phyloP scores from a whole-genome alignment of 805 yeast species.

The Candida tammaniensis region DNA sequence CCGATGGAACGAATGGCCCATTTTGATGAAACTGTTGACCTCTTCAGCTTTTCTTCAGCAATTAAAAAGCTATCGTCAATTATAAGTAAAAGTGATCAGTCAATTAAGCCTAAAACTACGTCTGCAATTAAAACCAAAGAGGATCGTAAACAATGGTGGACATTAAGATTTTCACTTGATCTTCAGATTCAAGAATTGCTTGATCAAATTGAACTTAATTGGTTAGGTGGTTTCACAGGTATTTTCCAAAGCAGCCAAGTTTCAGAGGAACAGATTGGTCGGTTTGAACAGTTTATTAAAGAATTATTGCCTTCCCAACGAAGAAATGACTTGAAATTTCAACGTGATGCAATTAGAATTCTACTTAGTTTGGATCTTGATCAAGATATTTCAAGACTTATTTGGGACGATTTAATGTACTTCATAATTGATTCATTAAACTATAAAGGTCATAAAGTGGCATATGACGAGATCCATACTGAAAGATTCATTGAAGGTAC shows the following conservation, averaged over 20 bases:
- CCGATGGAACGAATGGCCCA: constrained; percentile 52
- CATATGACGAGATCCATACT: constrained; percentile 64
- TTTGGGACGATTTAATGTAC: constrained; percentile 56
- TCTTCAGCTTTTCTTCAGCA: constrained; percentile 43
- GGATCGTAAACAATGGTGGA: constrained; percentile 79
- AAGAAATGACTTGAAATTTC: not conserved
- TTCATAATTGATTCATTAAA: constrained; percentile 59
- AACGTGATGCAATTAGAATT: not conserved
- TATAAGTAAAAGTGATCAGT: constrained; percentile 57
- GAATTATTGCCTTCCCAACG: too few species aligned
- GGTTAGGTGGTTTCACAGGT: constrained; percentile 79
- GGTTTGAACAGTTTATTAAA: not conserved
- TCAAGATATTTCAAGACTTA: not conserved
- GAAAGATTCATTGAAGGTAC: constrained; percentile 53
- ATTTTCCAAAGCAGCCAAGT: constrained; percentile 41
- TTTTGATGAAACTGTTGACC: not conserved
- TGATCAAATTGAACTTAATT: constrained; percentile 52
- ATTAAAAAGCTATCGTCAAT: constrained; percentile 33
- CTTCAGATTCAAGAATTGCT: constrained; percentile 51
- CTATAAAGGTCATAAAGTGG: constrained; percentile 62
- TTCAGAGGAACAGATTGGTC: not conserved
- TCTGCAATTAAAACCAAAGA: constrained; percentile 51
- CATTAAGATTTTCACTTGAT: constrained; percentile 60
- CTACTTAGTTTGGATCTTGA: not conserved
- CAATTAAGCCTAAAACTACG: constrained; percentile 56